Conservation (phyloP, 306 rosid species). For the Cyamopsis tetragonoloba region DNA sequence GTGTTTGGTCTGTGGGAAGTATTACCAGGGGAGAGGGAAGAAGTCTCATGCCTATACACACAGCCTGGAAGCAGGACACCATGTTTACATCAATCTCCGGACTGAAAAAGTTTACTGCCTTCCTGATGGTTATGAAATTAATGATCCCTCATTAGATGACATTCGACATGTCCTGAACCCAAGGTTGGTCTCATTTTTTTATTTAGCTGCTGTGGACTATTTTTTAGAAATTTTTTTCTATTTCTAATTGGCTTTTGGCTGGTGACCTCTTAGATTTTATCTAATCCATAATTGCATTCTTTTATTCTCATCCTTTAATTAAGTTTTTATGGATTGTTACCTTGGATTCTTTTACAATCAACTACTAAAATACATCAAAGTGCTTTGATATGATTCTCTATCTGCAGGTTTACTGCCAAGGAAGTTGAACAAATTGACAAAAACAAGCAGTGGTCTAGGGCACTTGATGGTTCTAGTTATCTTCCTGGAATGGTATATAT, state of each 20-base stretch:
- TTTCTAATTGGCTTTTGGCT: not conserved
- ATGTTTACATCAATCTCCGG: constrained; percentile 83
- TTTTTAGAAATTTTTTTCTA: not conserved
- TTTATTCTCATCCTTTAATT: not conserved
- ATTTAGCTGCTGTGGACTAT: not conserved
- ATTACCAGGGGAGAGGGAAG: constrained; percentile 95
- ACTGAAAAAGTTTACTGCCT: constrained; percentile 97
- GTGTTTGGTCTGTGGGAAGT: constrained; percentile 93
- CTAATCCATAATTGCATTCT: not conserved
- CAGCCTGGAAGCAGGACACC: constrained; percentile 97
- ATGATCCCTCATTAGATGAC: constrained; percentile 95
- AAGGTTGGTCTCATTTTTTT: constrained; percentile 49
- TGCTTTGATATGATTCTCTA: constrained; percentile 6
- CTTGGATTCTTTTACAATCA: not conserved
- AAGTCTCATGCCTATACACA: constrained; percentile 98
- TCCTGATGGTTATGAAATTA: constrained; percentile 96
- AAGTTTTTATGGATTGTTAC: not conserved
- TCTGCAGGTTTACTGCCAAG: constrained; percentile 65
- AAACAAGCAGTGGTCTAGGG: constrained; percentile 95
- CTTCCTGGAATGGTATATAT: constrained; percentile 98
- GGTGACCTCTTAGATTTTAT: not conserved
- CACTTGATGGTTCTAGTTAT: constrained; percentile 97
- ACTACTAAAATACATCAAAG: not conserved
- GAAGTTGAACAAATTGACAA: constrained; percentile 84
- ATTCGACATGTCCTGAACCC: constrained; percentile 94